Percentiles rank a stretch among this genome's conserved stretches.
These are phyloP conservation scores for Alternaria sp. DNA, from an alignment of 2,329 filamentous ascomycete species.

Conservation along the genomic window DNA sequence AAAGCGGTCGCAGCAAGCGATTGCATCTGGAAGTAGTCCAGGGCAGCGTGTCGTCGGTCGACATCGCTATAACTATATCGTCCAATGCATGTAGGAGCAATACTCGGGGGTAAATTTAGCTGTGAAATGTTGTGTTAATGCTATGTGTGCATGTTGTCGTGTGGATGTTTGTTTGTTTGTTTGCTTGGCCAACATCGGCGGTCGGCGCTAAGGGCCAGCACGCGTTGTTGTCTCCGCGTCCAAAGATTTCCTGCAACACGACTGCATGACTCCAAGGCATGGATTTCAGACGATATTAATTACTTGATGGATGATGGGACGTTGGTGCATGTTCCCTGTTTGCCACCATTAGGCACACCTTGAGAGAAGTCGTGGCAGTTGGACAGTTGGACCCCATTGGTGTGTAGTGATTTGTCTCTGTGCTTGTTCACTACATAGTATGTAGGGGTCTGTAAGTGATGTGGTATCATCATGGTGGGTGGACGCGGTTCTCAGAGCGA, in stretches of 20 bases:
- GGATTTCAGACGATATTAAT: not conserved
- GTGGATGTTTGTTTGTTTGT: slow-evolving; percentile 26
- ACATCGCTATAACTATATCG: slow-evolving; percentile 39
- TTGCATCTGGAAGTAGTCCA: slow-evolving; percentile 57
- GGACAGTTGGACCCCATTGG: not conserved
- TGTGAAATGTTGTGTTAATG: slow-evolving; percentile 16
- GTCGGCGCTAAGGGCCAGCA: slow-evolving; percentile 25
- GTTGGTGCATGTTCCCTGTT: not conserved
- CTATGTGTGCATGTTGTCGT: slow-evolving; percentile 17
- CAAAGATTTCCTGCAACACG: not conserved
- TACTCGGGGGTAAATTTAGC: not conserved
- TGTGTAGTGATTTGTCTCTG: not conserved
- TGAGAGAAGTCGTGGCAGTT: not conserved
- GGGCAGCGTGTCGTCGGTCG: slow-evolving; percentile 44
- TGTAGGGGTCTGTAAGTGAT: not conserved
- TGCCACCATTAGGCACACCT: not conserved
- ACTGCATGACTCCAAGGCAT: not conserved
- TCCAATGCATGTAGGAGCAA: slow-evolving; percentile 27
- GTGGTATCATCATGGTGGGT: not conserved
- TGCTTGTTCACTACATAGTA: not conserved
- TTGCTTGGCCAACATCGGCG: slow-evolving; percentile 29
- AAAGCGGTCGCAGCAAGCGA: slow-evolving; percentile 54
- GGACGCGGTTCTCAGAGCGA: not conserved
- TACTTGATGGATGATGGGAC: not conserved
- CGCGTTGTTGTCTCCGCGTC: slow-evolving; percentile 8